Base-by-base conservation (phyloP, 225 moss, liverwort and hornwort species). In the Marchantia polymorpha region DNA sequence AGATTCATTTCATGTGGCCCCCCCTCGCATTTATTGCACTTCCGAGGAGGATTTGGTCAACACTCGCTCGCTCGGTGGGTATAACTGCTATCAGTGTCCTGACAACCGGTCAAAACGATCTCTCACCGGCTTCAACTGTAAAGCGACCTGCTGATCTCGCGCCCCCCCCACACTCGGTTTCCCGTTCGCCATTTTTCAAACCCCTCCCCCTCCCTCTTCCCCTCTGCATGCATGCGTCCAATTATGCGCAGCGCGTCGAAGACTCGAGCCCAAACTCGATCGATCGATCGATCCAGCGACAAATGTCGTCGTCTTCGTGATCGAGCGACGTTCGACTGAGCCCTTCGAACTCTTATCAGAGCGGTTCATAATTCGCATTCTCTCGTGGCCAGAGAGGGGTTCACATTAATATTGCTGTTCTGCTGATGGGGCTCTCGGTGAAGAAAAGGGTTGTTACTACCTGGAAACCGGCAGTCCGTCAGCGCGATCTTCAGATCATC, bases 91-190 rank as follows among this genome's bases (percentile, higher is more conserved):
- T 63, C n/a, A n/a, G 23, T 63, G 63, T 63, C 63, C 63, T 63
- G 63, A 67, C 67, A 67, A 67, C 67, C 67, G 67, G 67, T 67
- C 8, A 29, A 67, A 67, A 67, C 67, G 67, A 67, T 67, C 67
- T 26, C 67, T 67, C 30, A 67, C 67, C 67, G 67, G 67, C 67
- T 67, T 67, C 67, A 67, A 67, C 67, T 31, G 67, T 31, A 67
- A 67, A 31, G 27, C 30, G 30, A 67, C 67, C 67, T 67, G 29
- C 31, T 31, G 17, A 55, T 55, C 55, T 55, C 55, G 5, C 17
- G 16, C 23, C 23, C 63, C 4, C 15, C 63, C n/a, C 63, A 63
- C 23, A 15, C 23, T 19, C 9, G 63, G 1, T 63, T 63, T 39
- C 39, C 13, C 56, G 56, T 12, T 12, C 19, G 56, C 4, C 4